Evolutionary conservation across 257 asterid species (phyloP).

Genomic region (Salvia rosmarinus): DNA sequence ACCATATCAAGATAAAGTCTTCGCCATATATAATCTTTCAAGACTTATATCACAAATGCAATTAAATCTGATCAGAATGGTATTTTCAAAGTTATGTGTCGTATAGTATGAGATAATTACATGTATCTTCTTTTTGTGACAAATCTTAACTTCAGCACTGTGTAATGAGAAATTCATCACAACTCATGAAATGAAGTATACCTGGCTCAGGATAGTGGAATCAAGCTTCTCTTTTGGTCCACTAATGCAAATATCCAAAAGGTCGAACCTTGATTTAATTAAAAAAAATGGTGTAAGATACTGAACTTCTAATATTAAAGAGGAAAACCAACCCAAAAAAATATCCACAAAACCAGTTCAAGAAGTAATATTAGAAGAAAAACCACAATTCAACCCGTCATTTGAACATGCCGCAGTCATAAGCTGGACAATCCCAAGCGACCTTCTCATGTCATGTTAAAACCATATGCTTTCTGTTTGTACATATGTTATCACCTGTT

Average conservation of each 20-base stretch:
- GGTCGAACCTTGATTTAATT: conserved; percentile 65
- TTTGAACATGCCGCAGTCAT: conserved; percentile 10
- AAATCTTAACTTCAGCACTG: conserved; percentile 5
- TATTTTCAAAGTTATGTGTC: conserved; percentile 1
- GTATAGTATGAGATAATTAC: conserved; percentile 13
- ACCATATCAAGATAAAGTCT: conserved; percentile 7
- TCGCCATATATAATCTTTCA: conserved; percentile 5
- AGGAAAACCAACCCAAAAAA: conserved; percentile 25
- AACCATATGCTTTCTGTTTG: not conserved
- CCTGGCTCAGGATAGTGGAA: conserved; percentile 98
- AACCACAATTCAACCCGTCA: conserved; percentile 12
- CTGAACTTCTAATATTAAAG: conserved; percentile 17
- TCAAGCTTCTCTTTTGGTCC: conserved; percentile 96
- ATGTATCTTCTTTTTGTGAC: not conserved
- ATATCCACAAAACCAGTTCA: not conserved
- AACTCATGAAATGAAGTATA: conserved; percentile 28
- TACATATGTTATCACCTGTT: not conserved
- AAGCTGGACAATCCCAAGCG: too few species aligned
- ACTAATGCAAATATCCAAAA: conserved; percentile 81
- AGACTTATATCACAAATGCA: not conserved
- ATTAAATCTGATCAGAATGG: conserved; percentile 1
- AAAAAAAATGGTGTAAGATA: conserved; percentile 27
- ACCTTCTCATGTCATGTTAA: conserved; percentile 7
- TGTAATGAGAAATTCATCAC: conserved; percentile 21
- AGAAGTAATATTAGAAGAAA: conserved; percentile 10